phyloP scores from a whole-genome alignment of 139 green algal species.

The Mesostigma viride region DNA sequence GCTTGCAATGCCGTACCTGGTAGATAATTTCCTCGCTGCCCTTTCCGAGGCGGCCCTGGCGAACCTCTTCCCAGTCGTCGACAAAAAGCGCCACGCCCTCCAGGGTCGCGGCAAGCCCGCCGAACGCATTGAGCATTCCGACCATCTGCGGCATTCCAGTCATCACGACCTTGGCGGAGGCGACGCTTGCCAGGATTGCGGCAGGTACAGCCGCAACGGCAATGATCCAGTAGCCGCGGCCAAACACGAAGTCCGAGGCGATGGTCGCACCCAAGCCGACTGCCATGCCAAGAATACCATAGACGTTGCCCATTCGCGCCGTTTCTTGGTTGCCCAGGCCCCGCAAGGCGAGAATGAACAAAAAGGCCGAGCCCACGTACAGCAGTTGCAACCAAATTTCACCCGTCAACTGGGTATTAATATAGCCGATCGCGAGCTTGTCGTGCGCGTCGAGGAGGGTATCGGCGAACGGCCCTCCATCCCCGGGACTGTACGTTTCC shows the following conservation, averaged over 20 bases:
- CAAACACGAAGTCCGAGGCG: background rate
- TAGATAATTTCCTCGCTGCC: background rate
- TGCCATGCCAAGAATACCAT: background rate
- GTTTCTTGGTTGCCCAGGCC: background rate
- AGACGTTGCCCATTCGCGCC: background rate
- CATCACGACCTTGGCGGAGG: background rate
- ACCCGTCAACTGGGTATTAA: too few relatives aligned
- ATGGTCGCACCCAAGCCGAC: background rate
- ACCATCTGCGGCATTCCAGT: conserved; percentile 15
- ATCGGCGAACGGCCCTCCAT: too few relatives aligned
- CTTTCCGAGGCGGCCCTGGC: background rate
- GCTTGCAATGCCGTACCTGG: too few relatives aligned
- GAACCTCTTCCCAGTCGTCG: background rate
- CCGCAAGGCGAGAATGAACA: background rate
- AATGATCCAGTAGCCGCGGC: background rate
- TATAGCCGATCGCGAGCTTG: too few relatives aligned
- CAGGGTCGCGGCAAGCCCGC: background rate
- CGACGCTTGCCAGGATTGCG: background rate
- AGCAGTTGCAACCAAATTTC: background rate
- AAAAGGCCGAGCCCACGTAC: background rate
- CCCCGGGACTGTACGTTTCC: too few relatives aligned
- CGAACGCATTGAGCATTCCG: conserved; percentile 6
- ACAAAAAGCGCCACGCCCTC: background rate
- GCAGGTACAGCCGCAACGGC: background rate
- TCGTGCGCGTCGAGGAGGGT: too few relatives aligned